Evolutionary conservation across 2,329 filamentous ascomycete genomes (phyloP).

Genomic region (Juglanconis oblonga): DNA sequence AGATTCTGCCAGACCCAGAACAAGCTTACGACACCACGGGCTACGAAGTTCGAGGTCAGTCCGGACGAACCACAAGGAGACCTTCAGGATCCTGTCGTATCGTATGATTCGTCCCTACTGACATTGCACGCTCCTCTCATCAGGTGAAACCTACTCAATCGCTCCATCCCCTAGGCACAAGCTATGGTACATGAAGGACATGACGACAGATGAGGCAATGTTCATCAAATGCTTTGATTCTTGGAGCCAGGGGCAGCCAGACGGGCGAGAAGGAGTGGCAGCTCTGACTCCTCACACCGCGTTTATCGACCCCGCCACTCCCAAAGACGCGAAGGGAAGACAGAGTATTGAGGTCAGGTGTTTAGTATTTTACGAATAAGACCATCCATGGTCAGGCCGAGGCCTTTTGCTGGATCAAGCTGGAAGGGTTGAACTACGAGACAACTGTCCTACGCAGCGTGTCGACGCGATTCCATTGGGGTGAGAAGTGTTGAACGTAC

Average conservation of each 20-base stretch:
- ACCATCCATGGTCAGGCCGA: background rate
- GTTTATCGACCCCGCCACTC: slow-evolving; percentile 54
- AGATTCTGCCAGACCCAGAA: slow-evolving; percentile 48
- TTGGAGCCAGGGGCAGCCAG: slow-evolving; percentile 33
- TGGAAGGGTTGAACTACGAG: background rate
- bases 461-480: too few species aligned
- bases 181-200: slow-evolving; percentile 67
- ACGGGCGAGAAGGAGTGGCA: slow-evolving; percentile 39
- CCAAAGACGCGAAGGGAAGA: slow-evolving; percentile 40
- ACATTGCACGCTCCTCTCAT: background rate
- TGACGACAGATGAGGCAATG: slow-evolving; percentile 52
- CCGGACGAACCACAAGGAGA: too few species aligned
- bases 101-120: background rate
- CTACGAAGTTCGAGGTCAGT: slow-evolving; percentile 50
- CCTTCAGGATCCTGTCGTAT: too few species aligned
- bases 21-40: slow-evolving; percentile 49
- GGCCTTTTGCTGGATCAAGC: background rate
- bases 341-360: slow-evolving; percentile 66
- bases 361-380: slow-evolving; percentile 57
- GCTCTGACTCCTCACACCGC: slow-evolving; percentile 50
- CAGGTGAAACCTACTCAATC: slow-evolving; percentile 61
- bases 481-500: too few species aligned
- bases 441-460: too few species aligned
- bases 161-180: slow-evolving; percentile 54
- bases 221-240: slow-evolving; percentile 55